phyloP scores from a whole-genome alignment of 1,284 basidiomycete genomes.

The Apiotrichum veenhuisii region DNA sequence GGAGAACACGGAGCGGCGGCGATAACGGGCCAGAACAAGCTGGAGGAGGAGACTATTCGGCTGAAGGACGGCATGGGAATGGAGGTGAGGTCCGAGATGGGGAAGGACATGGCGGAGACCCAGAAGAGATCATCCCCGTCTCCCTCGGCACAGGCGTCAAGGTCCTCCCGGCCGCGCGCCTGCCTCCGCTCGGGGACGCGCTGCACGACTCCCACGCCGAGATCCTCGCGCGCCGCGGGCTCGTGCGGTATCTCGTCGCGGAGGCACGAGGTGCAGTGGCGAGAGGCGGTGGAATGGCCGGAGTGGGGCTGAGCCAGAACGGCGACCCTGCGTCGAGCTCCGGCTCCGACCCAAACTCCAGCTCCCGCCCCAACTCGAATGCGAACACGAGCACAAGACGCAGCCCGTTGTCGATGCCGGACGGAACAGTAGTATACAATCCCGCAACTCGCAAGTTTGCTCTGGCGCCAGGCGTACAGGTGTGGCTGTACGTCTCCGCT shows the following conservation, averaged over 20 bases:
- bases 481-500: conserved; percentile 80
- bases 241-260: conserved; percentile 73
- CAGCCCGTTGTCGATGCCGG: too few relatives aligned
- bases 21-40: too few relatives aligned
- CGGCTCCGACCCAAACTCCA: too few relatives aligned
- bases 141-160: conserved; percentile 81
- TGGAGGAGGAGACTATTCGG: too few relatives aligned
- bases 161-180: conserved; percentile 65
- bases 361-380: too few relatives aligned
- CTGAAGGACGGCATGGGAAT: too few relatives aligned
- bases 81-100: too few relatives aligned
- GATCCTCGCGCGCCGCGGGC: conserved; percentile 74
- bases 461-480: conserved; percentile 55
- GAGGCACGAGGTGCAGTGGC: conserved; percentile 53
- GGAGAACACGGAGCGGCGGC: background rate
- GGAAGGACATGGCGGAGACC: too few relatives aligned
- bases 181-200: conserved; percentile 70
- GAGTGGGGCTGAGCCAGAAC: conserved; percentile 12
- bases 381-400: too few relatives aligned
- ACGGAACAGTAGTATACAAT: too few relatives aligned
- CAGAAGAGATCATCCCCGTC: conserved; percentile 55
- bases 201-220: conserved; percentile 90
- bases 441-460: conserved; percentile 48
- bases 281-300: conserved; percentile 32
- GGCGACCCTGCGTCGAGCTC: too few relatives aligned